Conservation (phyloP, 257 asterid genomes). For the Nicotiana undulata region DNA sequence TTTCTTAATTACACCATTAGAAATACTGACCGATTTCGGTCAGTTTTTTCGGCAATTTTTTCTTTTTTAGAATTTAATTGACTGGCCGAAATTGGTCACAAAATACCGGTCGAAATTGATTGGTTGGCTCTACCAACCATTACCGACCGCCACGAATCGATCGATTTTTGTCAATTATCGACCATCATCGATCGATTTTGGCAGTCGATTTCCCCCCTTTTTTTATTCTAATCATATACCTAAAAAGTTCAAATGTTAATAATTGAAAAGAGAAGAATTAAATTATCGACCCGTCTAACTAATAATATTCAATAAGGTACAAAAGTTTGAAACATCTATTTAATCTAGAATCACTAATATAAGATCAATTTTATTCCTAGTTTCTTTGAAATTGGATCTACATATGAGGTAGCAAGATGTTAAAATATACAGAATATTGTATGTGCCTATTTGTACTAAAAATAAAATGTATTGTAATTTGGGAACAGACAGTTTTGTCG, state of each 20-base stretch:
- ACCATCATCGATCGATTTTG: too few species aligned
- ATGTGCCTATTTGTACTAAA: background rate
- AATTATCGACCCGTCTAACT: background rate
- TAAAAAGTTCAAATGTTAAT: background rate
- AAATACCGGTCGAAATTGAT: too few species aligned
- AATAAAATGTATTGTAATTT: background rate
- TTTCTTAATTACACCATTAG: too few species aligned
- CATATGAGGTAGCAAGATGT: too few species aligned
- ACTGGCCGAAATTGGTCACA: too few species aligned
- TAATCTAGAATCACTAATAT: background rate
- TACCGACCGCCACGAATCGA: too few species aligned
- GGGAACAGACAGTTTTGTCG: background rate
- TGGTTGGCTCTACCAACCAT: too few species aligned
- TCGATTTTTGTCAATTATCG: too few species aligned
- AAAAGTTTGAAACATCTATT: background rate
- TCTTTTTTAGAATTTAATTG: too few species aligned
- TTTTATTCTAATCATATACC: background rate
- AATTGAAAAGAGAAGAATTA: background rate
- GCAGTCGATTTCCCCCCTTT: too few species aligned
- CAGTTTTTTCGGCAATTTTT: too few species aligned
- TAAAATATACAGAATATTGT: background rate
- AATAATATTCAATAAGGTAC: background rate
- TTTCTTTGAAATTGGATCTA: background rate
- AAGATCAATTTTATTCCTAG: background rate
- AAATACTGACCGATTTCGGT: too few species aligned